phyloP scores from a whole-genome alignment of 352 stramenopile species.

The Pythium biforme region DNA sequence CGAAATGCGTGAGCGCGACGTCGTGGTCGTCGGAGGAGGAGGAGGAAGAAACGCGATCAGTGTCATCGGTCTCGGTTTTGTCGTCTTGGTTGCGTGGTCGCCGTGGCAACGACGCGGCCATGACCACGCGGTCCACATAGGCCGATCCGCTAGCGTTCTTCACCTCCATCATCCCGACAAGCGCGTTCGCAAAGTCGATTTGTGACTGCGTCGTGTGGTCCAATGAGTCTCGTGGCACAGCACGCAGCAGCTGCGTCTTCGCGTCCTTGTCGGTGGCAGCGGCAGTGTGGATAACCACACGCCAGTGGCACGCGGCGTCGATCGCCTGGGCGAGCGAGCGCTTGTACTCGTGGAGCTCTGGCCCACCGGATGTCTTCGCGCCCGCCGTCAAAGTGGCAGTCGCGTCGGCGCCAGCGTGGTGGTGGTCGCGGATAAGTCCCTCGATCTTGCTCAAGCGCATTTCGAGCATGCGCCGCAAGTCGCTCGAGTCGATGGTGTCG shows the following conservation, averaged over 20 bases:
- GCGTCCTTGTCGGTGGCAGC: neutral
- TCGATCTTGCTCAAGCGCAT: conserved; percentile 20
- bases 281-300: neutral
- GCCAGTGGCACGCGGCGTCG: conserved; percentile 18
- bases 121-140: conserved; percentile 5
- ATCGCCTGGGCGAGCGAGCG: conserved; percentile 9
- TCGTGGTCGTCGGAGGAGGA: neutral
- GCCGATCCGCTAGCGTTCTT: neutral
- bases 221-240: conserved; percentile 1
- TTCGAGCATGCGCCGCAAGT: conserved; percentile 8
- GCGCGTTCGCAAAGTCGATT: conserved; percentile 10
- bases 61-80: neutral
- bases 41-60: neutral
- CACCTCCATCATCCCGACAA: conserved; percentile 1
- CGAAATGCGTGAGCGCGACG: conserved; percentile 14
- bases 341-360: conserved; percentile 6
- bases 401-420: neutral
- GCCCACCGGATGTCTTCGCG: neutral
- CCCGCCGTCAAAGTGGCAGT: neutral
- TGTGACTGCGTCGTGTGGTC: conserved; percentile 4
- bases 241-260: neutral
- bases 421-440: neutral
- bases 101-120: conserved; percentile 1
- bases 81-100: neutral
- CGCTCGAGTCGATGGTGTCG: no score